Percentiles rank a stretch among this genome's conserved stretches.
phyloP scores from a whole-genome alignment of 73 alveolate genomes.

The Breviolum minutum region DNA sequence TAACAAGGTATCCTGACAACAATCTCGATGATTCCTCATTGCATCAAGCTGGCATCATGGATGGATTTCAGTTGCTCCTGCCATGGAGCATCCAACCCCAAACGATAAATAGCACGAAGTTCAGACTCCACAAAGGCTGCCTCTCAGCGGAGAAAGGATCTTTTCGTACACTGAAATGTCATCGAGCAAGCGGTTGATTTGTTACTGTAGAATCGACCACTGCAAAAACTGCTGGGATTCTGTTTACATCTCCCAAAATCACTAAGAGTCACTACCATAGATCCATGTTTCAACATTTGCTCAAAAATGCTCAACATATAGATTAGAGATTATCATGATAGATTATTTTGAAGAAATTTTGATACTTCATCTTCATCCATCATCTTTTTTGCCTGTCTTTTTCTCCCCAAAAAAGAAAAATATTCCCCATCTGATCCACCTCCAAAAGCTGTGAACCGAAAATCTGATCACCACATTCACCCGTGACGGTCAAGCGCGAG shows the following conservation, averaged over 20 bases:
- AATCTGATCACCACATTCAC: conserved; percentile 84
- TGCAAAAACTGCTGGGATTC: no score
- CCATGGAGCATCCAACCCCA: conserved; percentile 91
- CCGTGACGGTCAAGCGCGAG: conserved; percentile 66
- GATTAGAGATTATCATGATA: no score
- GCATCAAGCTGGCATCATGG: background rate
- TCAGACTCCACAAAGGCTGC: conserved; percentile 89
- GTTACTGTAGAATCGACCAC: no score
- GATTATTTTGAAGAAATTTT: no score
- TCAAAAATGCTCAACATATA: no score
- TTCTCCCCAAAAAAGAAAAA: background rate
- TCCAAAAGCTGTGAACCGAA: conserved; percentile 79
- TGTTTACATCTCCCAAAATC: no score
- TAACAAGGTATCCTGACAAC: conserved; percentile 53
- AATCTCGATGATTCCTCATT: background rate
- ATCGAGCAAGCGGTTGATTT: no score
- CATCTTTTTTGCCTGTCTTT: background rate
- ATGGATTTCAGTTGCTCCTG: background rate
- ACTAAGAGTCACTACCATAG: no score
- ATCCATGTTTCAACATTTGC: no score
- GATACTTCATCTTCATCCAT: no score
- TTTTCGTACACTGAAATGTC: background rate
- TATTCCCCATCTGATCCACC: background rate
- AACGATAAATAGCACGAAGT: conserved; percentile 25
- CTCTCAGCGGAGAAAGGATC: background rate